Evolutionary conservation across 805 yeast species (phyloP).

Genomic region (Peterozyma xylosa): DNA sequence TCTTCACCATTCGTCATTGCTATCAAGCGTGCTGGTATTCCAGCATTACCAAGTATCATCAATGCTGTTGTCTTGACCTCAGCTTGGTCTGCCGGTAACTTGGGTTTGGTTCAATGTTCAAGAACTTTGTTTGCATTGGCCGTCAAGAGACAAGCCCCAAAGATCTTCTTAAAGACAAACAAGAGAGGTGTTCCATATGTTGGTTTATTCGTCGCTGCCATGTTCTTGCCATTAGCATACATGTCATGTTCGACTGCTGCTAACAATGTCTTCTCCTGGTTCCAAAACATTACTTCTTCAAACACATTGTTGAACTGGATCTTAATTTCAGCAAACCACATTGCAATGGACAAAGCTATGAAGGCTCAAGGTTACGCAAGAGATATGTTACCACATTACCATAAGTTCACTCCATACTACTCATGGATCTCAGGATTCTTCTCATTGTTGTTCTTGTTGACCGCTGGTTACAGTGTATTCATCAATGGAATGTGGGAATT

Average conservation of each 20-base stretch:
- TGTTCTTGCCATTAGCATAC: constrained; percentile 22
- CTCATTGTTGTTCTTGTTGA: constrained; percentile 25
- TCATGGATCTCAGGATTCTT: constrained; percentile 40
- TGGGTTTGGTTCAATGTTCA: constrained; percentile 66
- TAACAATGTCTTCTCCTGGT: constrained; percentile 25
- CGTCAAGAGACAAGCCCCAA: constrained; percentile 68
- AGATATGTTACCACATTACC: constrained; percentile 52
- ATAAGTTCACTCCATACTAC: constrained; percentile 49
- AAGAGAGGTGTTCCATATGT: constrained; percentile 15
- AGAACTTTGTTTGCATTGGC: constrained; percentile 72
- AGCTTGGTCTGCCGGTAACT: constrained; percentile 62
- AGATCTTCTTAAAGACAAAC: constrained; percentile 36
- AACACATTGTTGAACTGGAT: constrained; percentile 25
- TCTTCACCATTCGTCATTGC: constrained; percentile 37
- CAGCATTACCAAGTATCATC: constrained; percentile 26
- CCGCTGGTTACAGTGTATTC: constrained; percentile 32
- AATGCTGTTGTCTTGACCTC: constrained; percentile 31
- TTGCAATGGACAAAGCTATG: constrained; percentile 67
- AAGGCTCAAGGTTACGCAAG: constrained; percentile 53
- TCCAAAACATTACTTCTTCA: constrained; percentile 24
- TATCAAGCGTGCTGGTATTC: constrained; percentile 24
- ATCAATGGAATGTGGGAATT: constrained; percentile 27
- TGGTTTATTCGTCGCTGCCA: constrained; percentile 15
- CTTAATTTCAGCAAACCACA: constrained; percentile 23
- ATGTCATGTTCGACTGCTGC: constrained; percentile 15